Base-by-base conservation (phyloP, 176 grass and related monocot genomes). In the Triticum urartu region DNA sequence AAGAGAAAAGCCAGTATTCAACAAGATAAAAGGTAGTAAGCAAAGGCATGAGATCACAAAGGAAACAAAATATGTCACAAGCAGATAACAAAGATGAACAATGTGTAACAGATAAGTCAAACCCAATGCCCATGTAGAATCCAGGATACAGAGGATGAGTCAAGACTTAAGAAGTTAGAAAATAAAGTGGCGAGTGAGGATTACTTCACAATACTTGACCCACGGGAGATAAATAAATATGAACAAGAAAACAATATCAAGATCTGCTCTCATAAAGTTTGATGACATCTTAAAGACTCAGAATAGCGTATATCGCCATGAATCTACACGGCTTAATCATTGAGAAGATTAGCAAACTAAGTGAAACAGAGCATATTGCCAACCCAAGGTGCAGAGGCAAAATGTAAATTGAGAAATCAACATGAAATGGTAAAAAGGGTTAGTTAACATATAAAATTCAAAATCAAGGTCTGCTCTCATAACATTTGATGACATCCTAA, bases 401-500 rank as follows among this genome's bases (percentile, higher is more conserved):
- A 50, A 15, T 52, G 24, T 5, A 50, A 45, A 18, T 45, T 30
- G 12, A 45, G 14, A 73, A 73, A 73, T 47, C 24, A 73, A 73
- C 43, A n/a, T 15, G 12, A 73, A 73, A 26, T 48, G 8, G 6
- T 25, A 72, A 42, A 14, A 47, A 22, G 21, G 13, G 71, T 47
- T 42, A 38, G 34, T 70, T 70, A 70, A 72, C 18, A 40, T 12
- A 48, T 78, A 32, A 50, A 17, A 66, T 32, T 67, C 0, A 36
- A 81, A 5, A 69, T 40, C 45, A 81, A n/a, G 9, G 26, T 7
- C 2, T 80, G 75, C 75, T 91, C 85, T 81, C 74, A 86, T 77
- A 83, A 47, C n/a, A 7, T 25, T 80, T 59, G 42, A 61, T 62
- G 24, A 10, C 89, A 90, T 83, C 81, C 69, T 82, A 72, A 52